Base-by-base conservation (phyloP, 805 yeast species). In the Metschnikowia matae region DNA sequence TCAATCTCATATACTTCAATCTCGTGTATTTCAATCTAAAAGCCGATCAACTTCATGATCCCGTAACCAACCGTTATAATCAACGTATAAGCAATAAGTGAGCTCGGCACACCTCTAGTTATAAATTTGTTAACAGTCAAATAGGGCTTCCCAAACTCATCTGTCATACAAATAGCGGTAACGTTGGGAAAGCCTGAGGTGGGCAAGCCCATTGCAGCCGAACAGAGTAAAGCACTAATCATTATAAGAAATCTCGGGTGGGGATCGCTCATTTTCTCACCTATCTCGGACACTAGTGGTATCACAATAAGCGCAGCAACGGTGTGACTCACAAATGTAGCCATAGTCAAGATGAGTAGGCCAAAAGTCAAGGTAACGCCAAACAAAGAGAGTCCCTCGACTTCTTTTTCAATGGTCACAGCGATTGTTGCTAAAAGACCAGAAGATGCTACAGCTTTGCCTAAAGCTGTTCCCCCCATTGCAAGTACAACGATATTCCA, bases 121-220 rank as follows among this genome's bases (percentile, higher is more conserved):
- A 94, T 89, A 62, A 94, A 94, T 33, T 87, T 87, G 14, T 83
- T 79, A 14, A 91, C 98, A 0, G 90, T 85, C 60, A 94, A 71
- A 63, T 94, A 94, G 17, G 96, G 89, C 49, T 85, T 85, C 8
- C 98, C 98, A 39, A 91, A 79, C 61, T 89, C 96, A 66, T 94
- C 96, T 5, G 91, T 84, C 82, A 90, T 82, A 51, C 97, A 90
- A 54, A 94, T 89, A 0, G 98, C 99, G 0, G 98, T 90, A 34
- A 94, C 97, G 61, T 94, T 94, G 4, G 99, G 99, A 75, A 94
- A 92, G 0, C 99, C 98, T 2, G 96, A 87, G 0, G 98, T 94
- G 29, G 99, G 98, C 48, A 94, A 73, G 1, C 97, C 98, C 98
- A 94, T 94, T 2, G 98, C 99, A 35, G 87, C 84, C 0, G 98